phyloP scores from a whole-genome alignment of 108 stramenopile genomes.

The Skeletonema potamos region DNA sequence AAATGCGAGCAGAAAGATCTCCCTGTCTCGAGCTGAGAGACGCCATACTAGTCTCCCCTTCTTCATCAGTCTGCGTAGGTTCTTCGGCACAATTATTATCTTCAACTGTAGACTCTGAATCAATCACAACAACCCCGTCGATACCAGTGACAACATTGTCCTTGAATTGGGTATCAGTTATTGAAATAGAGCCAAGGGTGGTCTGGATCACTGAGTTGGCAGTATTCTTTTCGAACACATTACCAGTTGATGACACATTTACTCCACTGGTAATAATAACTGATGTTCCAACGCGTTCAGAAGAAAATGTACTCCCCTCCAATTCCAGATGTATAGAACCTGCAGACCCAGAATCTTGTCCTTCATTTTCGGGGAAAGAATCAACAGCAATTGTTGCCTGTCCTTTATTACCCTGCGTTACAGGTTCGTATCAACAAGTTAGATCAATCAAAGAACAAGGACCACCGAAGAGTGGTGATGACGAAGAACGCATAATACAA shows the following conservation, averaged over 20 bases:
- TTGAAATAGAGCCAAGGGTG: constrained; percentile 25
- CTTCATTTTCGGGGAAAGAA: neutral
- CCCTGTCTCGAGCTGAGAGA: neutral
- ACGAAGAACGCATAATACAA: neutral
- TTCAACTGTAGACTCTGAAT: constrained; percentile 17
- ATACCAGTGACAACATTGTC: constrained; percentile 15
- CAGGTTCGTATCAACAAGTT: neutral
- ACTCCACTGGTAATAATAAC: constrained; percentile 35
- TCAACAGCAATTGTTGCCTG: neutral
- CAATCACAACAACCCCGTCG: constrained; percentile 14
- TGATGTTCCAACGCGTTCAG: constrained; percentile 13
- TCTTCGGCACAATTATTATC: constrained; percentile 20
- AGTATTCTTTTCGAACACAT: constrained; percentile 24
- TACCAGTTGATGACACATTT: constrained; percentile 11
- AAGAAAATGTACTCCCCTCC: constrained; percentile 12
- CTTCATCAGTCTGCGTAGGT: neutral
- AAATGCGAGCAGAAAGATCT: neutral
- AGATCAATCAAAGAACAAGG: neutral
- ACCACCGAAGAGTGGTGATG: neutral
- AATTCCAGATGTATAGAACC: constrained; percentile 10
- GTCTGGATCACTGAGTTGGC: constrained; percentile 27
- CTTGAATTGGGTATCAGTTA: constrained; percentile 22
- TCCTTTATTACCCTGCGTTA: constrained; percentile 21
- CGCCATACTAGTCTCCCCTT: neutral
- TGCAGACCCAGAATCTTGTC: neutral